A percentile compares a stretch with the other conserved stretches of the same genome.
Evolutionary conservation across 1,139 yeast genomes (phyloP).

Genomic region (Ogataea hybrid): DNA sequence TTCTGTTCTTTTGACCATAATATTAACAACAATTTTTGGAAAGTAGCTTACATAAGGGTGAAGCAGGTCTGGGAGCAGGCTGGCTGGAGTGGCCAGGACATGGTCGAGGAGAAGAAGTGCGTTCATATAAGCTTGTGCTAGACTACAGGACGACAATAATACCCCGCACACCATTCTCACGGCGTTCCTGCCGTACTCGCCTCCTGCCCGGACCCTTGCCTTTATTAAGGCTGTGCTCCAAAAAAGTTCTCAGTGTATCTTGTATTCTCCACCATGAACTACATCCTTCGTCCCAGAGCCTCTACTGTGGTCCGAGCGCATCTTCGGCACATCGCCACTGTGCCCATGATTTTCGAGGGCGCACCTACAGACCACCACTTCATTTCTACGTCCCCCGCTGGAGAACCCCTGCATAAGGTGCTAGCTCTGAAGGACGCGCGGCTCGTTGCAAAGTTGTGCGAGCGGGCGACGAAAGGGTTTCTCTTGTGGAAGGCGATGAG

Average conservation of each 20-base stretch:
- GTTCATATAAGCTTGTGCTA: no score
- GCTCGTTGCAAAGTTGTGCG: conserved; percentile 6
- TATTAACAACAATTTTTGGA: conserved; percentile 1
- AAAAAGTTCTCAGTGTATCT: not conserved
- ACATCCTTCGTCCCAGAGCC: no score
- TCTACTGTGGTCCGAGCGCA: no score
- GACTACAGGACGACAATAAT: no score
- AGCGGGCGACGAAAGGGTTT: conserved; percentile 15
- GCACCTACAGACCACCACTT: not conserved
- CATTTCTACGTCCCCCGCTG: not conserved
- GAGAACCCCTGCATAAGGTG: not conserved
- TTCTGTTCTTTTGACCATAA: conserved; percentile 17
- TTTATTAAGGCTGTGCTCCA: not conserved
- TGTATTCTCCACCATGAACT: no score
- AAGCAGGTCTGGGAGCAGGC: no score
- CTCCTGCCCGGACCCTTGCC: no score
- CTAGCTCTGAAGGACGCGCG: not conserved
- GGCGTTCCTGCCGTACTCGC: no score
- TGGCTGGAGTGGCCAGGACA: no score
- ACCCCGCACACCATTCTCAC: no score
- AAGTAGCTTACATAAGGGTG: no score
- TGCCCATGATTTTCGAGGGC: not conserved
- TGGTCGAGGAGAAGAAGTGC: no score
- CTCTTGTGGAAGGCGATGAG: conserved; percentile 16
- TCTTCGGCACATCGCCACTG: not conserved